These are phyloP conservation scores for Bipolaris sorokiniana DNA, from an alignment of 2,329 filamentous ascomycete genomes.

Conservation along the genomic window DNA sequence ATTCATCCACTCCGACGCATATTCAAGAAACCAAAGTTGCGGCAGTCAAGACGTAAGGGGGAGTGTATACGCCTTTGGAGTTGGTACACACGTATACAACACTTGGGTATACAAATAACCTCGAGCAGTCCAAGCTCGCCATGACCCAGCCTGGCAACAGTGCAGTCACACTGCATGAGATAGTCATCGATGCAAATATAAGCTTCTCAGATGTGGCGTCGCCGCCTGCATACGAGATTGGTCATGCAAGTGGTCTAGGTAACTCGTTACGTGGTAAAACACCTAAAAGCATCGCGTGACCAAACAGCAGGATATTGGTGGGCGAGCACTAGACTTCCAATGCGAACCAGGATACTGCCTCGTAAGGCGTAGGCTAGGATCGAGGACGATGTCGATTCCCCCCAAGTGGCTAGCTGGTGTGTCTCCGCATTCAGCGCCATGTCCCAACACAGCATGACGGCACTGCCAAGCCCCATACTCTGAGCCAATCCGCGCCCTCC, in stretches of 20 bases:
- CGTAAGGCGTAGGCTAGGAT: not conserved
- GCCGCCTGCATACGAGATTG: not conserved
- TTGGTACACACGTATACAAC: not conserved
- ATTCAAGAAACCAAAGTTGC: not conserved
- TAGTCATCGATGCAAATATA: not conserved
- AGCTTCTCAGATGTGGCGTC: not conserved
- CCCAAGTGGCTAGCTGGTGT: conserved; percentile 1
- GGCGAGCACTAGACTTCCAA: not conserved
- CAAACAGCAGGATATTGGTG: not conserved
- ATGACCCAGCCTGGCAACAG: not conserved
- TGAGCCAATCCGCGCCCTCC: conserved; percentile 14
- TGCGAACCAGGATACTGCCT: not conserved
- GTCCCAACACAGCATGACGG: conserved; percentile 5
- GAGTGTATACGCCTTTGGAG: not conserved
- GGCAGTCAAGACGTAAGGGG: not conserved
- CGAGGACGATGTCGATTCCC: not conserved
- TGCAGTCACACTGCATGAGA: not conserved
- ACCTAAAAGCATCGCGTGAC: not conserved
- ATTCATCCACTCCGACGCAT: not conserved
- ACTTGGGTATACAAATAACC: not conserved
- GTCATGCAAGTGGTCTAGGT: not conserved
- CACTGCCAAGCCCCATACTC: conserved; percentile 8
- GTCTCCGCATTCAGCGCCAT: not conserved
- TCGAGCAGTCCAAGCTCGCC: not conserved
- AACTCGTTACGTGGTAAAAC: not conserved